A percentile compares a stretch with the other conserved stretches of the same genome.
phyloP scores from a whole-genome alignment of 768 basidiomycete species.

The Amanita molliuscula region DNA sequence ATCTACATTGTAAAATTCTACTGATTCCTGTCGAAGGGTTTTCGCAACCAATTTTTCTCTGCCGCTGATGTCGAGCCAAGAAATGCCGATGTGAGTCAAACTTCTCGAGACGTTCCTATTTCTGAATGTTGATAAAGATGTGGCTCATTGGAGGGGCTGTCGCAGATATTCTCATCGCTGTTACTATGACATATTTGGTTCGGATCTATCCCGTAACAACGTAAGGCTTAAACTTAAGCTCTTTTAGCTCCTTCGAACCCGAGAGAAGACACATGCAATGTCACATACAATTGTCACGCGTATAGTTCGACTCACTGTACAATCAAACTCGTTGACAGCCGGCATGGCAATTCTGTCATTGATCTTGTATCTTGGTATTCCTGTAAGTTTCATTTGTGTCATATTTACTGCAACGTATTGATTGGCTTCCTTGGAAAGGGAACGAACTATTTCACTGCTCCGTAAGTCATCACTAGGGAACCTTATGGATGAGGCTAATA shows the following conservation, averaged over 20 bases:
- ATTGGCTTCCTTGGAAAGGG: neutral
- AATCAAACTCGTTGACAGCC: slow-evolving; percentile 8
- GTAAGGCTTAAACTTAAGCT: neutral
- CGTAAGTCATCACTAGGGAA: neutral
- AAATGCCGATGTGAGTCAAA: neutral
- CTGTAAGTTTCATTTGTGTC: neutral
- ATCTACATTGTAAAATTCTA: neutral
- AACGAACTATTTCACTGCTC: slow-evolving; percentile 4
- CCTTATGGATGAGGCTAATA: no score
- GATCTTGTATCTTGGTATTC: neutral
- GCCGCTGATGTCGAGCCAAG: neutral
- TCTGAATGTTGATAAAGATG: neutral
- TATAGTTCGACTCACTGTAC: slow-evolving; percentile 8
- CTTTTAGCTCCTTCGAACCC: slow-evolving; percentile 1
- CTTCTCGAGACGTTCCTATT: neutral
- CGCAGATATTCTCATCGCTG: slow-evolving; percentile 7
- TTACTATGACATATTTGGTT: slow-evolving; percentile 8
- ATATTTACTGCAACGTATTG: neutral
- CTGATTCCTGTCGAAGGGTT: neutral
- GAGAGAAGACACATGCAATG: slow-evolving; percentile 1
- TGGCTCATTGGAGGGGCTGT: slow-evolving; percentile 9
- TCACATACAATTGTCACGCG: slow-evolving; percentile 7
- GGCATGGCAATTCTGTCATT: neutral
- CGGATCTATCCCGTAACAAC: neutral
- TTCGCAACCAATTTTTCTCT: neutral